A percentile compares a stretch with the other conserved stretches of the same genome.
Evolutionary conservation across 2,329 filamentous ascomycete species (phyloP).

Genomic region (Lomentospora prolificans): DNA sequence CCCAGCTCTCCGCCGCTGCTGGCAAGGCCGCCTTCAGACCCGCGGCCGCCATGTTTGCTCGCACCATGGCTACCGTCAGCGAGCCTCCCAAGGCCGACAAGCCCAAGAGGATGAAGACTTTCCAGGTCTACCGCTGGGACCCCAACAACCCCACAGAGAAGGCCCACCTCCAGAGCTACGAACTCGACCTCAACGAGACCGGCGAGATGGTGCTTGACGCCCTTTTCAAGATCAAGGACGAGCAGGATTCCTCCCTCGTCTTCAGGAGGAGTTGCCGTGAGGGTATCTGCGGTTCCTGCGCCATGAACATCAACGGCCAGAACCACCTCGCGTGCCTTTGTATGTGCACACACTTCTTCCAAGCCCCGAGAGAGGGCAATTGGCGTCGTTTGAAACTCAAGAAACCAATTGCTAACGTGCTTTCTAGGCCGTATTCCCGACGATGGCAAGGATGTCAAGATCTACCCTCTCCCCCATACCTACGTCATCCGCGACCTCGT

Average conservation of each 20-base stretch:
- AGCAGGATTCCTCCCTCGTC: slow-evolving; percentile 90
- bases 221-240: slow-evolving; percentile 97
- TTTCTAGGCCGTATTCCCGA: slow-evolving; percentile 77
- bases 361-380: not conserved
- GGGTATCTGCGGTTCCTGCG: slow-evolving; percentile 96
- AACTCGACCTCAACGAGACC: slow-evolving; percentile 95
- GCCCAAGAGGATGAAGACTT: slow-evolving; percentile 68
- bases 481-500: slow-evolving; percentile 99
- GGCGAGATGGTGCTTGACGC: slow-evolving; percentile 98
- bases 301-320: slow-evolving; percentile 99
- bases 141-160: slow-evolving; percentile 87
- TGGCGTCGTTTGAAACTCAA: not conserved
- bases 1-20: slow-evolving; percentile 30
- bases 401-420: slow-evolving; percentile 17
- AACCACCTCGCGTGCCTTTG: slow-evolving; percentile 97
- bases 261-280: slow-evolving; percentile 95
- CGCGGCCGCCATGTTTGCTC: slow-evolving; percentile 28
- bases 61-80: slow-evolving; percentile 43
- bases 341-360: slow-evolving; percentile 39
- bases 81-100: slow-evolving; percentile 37
- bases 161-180: slow-evolving; percentile 91
- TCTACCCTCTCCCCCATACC: slow-evolving; percentile 96
- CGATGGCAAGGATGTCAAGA: slow-evolving; percentile 75
- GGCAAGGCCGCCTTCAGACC: slow-evolving; percentile 25
- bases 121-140: slow-evolving; percentile 99